Evolutionary conservation across 208 protist species (phyloP).

Genomic region (Angomonas ambiguus): DNA sequence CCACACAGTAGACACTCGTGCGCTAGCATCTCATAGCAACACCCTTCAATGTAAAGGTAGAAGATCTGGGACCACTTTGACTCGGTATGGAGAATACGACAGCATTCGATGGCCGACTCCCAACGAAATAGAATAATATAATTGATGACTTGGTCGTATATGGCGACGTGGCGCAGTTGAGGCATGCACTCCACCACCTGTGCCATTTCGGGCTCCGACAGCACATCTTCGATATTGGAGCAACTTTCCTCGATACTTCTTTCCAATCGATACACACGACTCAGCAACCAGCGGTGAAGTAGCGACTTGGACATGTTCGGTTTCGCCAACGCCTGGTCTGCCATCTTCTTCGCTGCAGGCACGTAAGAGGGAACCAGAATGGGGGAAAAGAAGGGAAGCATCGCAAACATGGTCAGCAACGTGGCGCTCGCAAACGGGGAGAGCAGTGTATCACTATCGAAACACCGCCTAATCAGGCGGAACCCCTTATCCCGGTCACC

Average conservation of each 20-base stretch:
- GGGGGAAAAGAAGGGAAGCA: constrained; percentile 32
- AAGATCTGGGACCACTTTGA: constrained; percentile 58
- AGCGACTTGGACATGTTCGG: constrained; percentile 30
- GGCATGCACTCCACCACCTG: constrained; percentile 45
- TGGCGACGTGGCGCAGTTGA: constrained; percentile 48
- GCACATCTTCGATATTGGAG: constrained; percentile 25
- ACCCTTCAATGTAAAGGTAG: constrained; percentile 49
- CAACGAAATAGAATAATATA: constrained; percentile 31
- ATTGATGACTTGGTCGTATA: constrained; percentile 60
- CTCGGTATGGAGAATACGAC: constrained; percentile 31
- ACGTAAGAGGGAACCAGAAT: constrained; percentile 25
- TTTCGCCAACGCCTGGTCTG: constrained; percentile 16
- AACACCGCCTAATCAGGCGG: constrained; percentile 25
- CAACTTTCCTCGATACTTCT: constrained; percentile 28
- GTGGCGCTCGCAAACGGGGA: constrained; percentile 48
- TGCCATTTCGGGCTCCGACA: constrained; percentile 23
- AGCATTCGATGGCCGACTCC: constrained; percentile 23
- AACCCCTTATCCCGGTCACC: constrained; percentile 45
- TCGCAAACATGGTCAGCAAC: constrained; percentile 36
- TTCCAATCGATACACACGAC: constrained; percentile 40
- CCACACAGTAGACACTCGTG: constrained; percentile 6
- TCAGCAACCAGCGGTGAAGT: constrained; percentile 53
- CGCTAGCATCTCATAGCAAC: constrained; percentile 61
- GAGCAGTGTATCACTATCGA: constrained; percentile 53
- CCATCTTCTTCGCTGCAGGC: constrained; percentile 24